Conservation (phyloP, 1,139 yeast species). For the Lodderomyces parapsilosis region DNA sequence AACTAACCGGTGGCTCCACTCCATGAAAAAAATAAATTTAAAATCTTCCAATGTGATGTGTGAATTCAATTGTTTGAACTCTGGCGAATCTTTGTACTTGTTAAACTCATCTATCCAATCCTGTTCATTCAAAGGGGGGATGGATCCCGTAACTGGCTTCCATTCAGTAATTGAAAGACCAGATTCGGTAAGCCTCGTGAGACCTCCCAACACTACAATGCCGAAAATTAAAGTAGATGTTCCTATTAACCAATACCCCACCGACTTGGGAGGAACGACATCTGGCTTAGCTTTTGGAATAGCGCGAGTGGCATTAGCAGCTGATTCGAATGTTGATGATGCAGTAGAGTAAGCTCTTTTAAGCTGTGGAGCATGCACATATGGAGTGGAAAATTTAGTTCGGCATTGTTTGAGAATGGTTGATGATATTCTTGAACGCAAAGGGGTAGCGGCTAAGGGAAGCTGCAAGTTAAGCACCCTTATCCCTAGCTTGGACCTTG, state of each 20-base stretch:
- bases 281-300: slow-evolving; percentile 13
- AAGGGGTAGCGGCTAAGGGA: not conserved
- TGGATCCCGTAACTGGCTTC: slow-evolving; percentile 94
- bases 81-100: slow-evolving; percentile 85
- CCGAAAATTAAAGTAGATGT: slow-evolving; percentile 90
- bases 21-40: slow-evolving; percentile 94
- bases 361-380: not conserved
- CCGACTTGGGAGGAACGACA: slow-evolving; percentile 44
- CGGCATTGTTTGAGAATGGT: not conserved
- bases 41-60: slow-evolving; percentile 90
- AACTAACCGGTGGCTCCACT: slow-evolving; percentile 93
- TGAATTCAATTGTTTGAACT: slow-evolving; percentile 83
- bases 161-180: slow-evolving; percentile 97
- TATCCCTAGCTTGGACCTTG: not conserved
- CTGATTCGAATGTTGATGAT: slow-evolving; percentile 4
- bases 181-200: slow-evolving; percentile 91
- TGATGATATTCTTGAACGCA: not conserved
- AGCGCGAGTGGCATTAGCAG: not conserved
- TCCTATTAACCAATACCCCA: slow-evolving; percentile 90
- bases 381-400: not conserved
- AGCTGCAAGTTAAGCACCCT: not conserved
- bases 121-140: slow-evolving; percentile 77
- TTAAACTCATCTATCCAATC: slow-evolving; percentile 87
- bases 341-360: slow-evolving; percentile 10
- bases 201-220: slow-evolving; percentile 94